These are phyloP conservation scores for Stenogyne calaminthoides DNA, from an alignment of 305 asterid genomes.

Conservation along the genomic window DNA sequence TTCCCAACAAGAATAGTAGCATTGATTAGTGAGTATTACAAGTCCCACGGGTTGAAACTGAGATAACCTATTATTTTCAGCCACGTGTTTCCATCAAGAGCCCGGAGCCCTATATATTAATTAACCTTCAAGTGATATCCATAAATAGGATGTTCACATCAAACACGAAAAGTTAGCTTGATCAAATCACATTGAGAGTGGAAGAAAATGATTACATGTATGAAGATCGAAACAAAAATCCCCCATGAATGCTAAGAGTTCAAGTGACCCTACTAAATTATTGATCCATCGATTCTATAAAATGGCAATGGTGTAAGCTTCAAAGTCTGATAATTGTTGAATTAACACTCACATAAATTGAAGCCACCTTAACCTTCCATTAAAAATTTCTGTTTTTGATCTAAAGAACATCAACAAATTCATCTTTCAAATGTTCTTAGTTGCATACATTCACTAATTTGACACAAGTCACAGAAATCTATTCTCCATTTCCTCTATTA, in stretches of 20 bases:
- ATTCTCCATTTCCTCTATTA: constrained; percentile 8
- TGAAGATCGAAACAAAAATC: neutral
- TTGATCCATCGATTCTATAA: neutral
- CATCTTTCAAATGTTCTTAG: constrained; percentile 14
- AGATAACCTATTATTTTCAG: neutral
- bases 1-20: neutral
- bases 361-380: neutral
- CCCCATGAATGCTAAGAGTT: neutral
- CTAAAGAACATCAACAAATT: neutral
- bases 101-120: neutral
- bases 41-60: neutral
- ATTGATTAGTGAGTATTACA: neutral
- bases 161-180: neutral
- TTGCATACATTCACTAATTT: neutral
- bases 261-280: neutral
- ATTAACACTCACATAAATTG: neutral
- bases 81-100: neutral
- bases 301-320: neutral
- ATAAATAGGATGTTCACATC: neutral
- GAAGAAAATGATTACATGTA: neutral
- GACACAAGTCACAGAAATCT: neutral
- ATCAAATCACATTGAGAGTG: neutral
- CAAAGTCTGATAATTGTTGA: neutral
- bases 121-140: neutral
- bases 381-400: neutral